Evolutionary conservation across 371 early-diverging fungal genomes (phyloP).

Genomic region (Batkoa obscura): DNA sequence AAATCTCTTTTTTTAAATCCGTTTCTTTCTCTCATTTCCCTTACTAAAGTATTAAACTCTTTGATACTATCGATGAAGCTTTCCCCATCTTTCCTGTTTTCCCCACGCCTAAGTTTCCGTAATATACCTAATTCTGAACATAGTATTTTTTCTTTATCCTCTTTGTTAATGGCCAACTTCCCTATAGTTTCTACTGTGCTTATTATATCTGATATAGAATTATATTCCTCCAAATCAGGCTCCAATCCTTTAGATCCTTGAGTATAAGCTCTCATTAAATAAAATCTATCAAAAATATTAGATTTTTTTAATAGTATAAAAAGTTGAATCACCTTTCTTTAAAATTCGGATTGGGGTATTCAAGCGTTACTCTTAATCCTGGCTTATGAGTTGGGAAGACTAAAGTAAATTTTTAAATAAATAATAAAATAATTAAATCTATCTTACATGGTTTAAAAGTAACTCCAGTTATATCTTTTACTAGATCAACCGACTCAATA

Average conservation of each 20-base stretch:
- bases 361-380: not conserved
- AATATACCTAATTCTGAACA: not conserved
- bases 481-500: not conserved
- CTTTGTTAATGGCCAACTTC: not conserved
- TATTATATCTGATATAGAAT: not conserved
- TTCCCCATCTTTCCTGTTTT: not conserved
- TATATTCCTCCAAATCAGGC: not conserved
- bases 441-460: conserved; percentile 1
- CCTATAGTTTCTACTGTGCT: not conserved
- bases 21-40: conserved; percentile 17
- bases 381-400: not conserved
- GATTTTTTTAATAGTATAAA: not conserved
- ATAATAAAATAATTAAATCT: not conserved
- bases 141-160: not conserved
- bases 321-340: not conserved
- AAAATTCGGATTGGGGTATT: not conserved
- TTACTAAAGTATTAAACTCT: conserved; percentile 47
- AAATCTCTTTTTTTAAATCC: conserved; percentile 16
- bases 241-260: not conserved
- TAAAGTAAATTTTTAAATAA: not conserved
- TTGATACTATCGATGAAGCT: conserved; percentile 37
- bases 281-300: not conserved
- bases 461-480: not conserved
- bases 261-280: not conserved
- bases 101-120: not conserved